Conservation (phyloP, 2,329 filamentous ascomycete genomes). For the Phaeosphaeriaceae sp. region DNA sequence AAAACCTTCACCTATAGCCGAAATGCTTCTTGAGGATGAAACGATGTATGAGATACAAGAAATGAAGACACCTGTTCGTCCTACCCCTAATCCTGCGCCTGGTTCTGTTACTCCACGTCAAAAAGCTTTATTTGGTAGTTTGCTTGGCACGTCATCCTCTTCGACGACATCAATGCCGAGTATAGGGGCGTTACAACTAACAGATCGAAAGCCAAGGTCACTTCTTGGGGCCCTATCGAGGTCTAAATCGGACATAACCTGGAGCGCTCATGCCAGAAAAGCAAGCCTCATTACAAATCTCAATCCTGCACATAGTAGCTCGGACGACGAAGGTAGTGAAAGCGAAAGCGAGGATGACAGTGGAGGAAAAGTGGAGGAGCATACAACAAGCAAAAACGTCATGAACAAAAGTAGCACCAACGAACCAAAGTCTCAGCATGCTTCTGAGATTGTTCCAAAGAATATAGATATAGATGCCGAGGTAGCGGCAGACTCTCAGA, state of each 20-base stretch:
- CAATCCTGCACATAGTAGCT: constrained; percentile 31
- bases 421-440: neutral
- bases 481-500: constrained; percentile 29
- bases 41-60: constrained; percentile 47
- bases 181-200: constrained; percentile 39
- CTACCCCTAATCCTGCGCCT: constrained; percentile 15
- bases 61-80: constrained; percentile 25
- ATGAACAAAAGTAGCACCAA: neutral
- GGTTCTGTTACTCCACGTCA: constrained; percentile 47
- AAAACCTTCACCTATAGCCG: constrained; percentile 20
- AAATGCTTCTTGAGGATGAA: constrained; percentile 32
- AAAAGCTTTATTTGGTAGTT: constrained; percentile 40
- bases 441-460: constrained; percentile 4
- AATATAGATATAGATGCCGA: constrained; percentile 30
- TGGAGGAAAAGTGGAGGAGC: neutral
- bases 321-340: constrained; percentile 33
- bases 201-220: constrained; percentile 30
- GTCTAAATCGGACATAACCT: constrained; percentile 43
- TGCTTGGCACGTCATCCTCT: constrained; percentile 38
- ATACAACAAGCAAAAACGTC: neutral
- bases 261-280: constrained; percentile 30
- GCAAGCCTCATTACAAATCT: constrained; percentile 42
- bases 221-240: constrained; percentile 30
- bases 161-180: constrained; percentile 39
- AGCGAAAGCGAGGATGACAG: constrained; percentile 30